These are phyloP conservation scores for Rhododendron vialii DNA, from an alignment of 148 eudicot genomes.

Conservation along the genomic window DNA sequence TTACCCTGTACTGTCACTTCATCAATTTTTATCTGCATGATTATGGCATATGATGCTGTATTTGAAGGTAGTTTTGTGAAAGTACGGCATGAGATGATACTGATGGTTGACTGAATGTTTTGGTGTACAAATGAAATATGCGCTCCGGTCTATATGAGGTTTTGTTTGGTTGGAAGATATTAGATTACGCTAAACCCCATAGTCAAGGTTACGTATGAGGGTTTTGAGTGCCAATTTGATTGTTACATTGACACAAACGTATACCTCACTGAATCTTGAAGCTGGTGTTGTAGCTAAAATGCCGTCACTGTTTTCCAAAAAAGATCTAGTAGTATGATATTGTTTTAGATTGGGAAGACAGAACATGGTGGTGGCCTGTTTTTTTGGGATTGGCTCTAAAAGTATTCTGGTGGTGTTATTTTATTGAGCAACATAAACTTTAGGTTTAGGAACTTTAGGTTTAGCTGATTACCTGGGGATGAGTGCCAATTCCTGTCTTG, in stretches of 20 bases:
- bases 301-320: not conserved
- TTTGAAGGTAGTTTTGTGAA: not conserved
- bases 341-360: not conserved
- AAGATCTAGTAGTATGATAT: not conserved
- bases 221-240: not conserved
- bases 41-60: not conserved
- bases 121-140: not conserved
- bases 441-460: not conserved
- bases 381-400: not conserved
- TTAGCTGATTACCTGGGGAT: not conserved
- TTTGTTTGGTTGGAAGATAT: not conserved
- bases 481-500: not conserved
- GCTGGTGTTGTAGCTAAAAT: not conserved
- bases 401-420: not conserved
- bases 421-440: not conserved
- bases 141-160: not conserved
- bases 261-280: not conserved
- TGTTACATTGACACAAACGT: not conserved
- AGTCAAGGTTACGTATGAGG: not conserved
- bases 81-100: not conserved
- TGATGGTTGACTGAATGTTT: not conserved
- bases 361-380: not conserved
- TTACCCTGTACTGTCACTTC: not conserved
- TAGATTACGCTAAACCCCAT: not conserved
- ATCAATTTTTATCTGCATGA: conserved; percentile 1